These are phyloP conservation scores for Alternaria consortialis DNA, from an alignment of 2,329 filamentous ascomycete species.

Conservation along the genomic window DNA sequence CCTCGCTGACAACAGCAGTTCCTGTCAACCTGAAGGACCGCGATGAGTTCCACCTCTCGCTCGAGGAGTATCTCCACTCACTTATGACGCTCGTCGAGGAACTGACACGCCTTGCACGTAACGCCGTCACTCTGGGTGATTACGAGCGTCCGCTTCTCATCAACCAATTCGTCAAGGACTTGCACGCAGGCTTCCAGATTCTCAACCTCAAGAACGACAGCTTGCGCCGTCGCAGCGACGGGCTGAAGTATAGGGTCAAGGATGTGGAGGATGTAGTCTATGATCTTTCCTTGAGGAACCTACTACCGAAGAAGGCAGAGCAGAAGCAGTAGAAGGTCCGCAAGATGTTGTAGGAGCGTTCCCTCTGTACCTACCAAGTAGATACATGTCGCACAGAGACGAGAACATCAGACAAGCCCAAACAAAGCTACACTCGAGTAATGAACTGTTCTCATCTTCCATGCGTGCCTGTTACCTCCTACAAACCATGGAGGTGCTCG, in stretches of 20 bases:
- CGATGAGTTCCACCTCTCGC: conserved; percentile 92
- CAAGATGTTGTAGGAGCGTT: background rate
- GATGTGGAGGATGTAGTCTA: conserved; percentile 99
- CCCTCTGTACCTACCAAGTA: background rate
- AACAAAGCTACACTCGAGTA: background rate
- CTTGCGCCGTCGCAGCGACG: conserved; percentile 85
- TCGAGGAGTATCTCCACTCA: conserved; percentile 94
- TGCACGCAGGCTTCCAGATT: conserved; percentile 95
- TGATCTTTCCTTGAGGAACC: conserved; percentile 85
- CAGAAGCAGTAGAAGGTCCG: conserved; percentile 12
- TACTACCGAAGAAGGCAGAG: conserved; percentile 61
- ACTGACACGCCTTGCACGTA: conserved; percentile 88
- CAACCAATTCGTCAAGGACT: conserved; percentile 90
- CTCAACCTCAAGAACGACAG: conserved; percentile 97
- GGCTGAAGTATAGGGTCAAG: conserved; percentile 97
- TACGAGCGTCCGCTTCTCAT: conserved; percentile 86
- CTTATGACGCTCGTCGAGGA: conserved; percentile 90
- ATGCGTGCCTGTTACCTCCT: background rate
- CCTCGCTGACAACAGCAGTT: conserved; percentile 61
- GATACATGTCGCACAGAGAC: background rate
- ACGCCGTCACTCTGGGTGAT: conserved; percentile 91
- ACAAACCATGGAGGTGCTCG: conserved; percentile 12
- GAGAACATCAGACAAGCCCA: background rate
- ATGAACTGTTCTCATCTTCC: background rate
- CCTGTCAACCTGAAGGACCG: conserved; percentile 89